These are phyloP conservation scores for Pascua guehoae DNA, from an alignment of 1,284 basidiomycete species.

Conservation along the genomic window DNA sequence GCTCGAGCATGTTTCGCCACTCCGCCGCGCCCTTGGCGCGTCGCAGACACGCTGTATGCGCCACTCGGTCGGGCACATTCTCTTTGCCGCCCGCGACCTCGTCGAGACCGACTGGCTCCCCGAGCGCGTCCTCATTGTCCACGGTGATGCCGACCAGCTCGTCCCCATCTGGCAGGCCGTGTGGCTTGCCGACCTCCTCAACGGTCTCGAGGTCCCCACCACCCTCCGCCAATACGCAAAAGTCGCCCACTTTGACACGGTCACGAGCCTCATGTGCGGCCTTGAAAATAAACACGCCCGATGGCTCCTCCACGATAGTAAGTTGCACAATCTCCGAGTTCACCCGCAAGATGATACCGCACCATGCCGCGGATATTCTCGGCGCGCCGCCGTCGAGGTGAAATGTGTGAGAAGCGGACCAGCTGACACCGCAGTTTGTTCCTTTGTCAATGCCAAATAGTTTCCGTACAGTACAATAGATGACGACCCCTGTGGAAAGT, in stretches of 20 bases:
- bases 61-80: constrained; percentile 48
- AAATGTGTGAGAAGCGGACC: too few relatives aligned
- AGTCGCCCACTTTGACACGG: constrained; percentile 42
- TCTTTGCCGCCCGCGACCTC: constrained; percentile 47
- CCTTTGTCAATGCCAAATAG: constrained; percentile 3
- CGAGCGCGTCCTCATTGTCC: constrained; percentile 44
- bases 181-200: constrained; percentile 46
- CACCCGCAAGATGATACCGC: too few relatives aligned
- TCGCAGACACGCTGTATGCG: constrained; percentile 46
- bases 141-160: constrained; percentile 31
- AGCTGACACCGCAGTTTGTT: constrained; percentile 6
- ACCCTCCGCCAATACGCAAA: constrained; percentile 44
- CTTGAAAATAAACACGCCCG: constrained; percentile 22
- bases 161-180: constrained; percentile 45
- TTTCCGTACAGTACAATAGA: too few relatives aligned
- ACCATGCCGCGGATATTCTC: too few relatives aligned
- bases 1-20: constrained; percentile 46
- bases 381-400: too few relatives aligned
- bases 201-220: constrained; percentile 46
- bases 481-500: too few relatives aligned
- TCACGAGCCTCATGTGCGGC: constrained; percentile 38
- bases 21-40: constrained; percentile 44
- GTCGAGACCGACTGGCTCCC: constrained; percentile 44
- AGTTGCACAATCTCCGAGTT: constrained; percentile 3
- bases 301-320: constrained; percentile 23